phyloP scores from a whole-genome alignment of 805 yeast genomes.

The Starmera pachycereana region DNA sequence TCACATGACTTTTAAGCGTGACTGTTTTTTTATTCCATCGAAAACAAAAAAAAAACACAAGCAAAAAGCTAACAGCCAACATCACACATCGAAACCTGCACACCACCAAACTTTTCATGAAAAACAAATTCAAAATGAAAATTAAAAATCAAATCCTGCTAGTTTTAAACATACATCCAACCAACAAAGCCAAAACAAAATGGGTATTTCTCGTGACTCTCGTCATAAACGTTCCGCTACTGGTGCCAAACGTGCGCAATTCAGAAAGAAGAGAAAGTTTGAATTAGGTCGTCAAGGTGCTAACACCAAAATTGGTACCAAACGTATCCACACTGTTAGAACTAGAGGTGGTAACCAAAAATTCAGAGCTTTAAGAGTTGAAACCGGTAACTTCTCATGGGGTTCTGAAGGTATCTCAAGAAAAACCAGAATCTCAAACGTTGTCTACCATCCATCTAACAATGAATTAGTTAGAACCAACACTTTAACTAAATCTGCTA shows the following conservation, averaged over 20 bases:
- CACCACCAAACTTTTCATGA: too few relatives aligned
- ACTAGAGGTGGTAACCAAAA: conserved; percentile 99
- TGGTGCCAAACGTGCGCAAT: conserved; percentile 99
- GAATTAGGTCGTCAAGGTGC: conserved; percentile 99
- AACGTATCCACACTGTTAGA: conserved; percentile 98
- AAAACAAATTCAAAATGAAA: too few relatives aligned
- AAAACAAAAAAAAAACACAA: too few relatives aligned
- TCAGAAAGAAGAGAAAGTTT: conserved; percentile 99
- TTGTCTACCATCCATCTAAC: conserved; percentile 98
- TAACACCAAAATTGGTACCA: conserved; percentile 97
- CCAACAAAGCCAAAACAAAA: conserved; percentile 30
- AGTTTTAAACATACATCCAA: too few relatives aligned
- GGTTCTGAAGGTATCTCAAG: conserved; percentile 97
- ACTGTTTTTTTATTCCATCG: too few relatives aligned
- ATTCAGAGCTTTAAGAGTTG: conserved; percentile 99
- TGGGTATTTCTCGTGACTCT: conserved; percentile 99
- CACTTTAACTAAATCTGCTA: conserved; percentile 98
- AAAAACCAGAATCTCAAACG: conserved; percentile 98
- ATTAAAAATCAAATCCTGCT: too few relatives aligned
- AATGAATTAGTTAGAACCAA: conserved; percentile 99
- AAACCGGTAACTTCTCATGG: conserved; percentile 99
- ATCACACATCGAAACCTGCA: too few relatives aligned
- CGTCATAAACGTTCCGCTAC: conserved; percentile 99
- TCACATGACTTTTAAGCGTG: too few relatives aligned
- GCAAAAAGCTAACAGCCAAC: too few relatives aligned